Evolutionary conservation across 2,329 filamentous ascomycete species (phyloP), one percentile per base, ranked within the genome.

Genomic region (Calonectria crousiana): DNA sequence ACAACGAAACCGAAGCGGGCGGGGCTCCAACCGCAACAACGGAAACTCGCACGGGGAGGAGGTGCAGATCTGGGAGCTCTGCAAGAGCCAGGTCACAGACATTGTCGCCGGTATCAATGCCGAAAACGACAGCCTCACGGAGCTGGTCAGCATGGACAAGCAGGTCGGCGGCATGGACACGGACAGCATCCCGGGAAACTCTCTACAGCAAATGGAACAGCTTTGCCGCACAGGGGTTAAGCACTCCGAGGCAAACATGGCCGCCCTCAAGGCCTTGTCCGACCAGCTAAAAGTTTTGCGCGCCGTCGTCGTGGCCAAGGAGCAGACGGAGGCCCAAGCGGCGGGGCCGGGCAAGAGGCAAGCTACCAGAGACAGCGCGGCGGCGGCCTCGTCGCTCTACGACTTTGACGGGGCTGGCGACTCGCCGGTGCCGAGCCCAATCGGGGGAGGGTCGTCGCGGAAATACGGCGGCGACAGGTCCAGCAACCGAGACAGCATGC

Each of bases 401-500:
- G 85, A 86, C 56, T 87, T 89, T 76, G 87, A 88, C 44, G 85
- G 83, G 4, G 84, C 83, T 34, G 86, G 84, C 23, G 86, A 89
- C 74, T 88, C 85, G 10, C 86, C 87, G 5, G 84, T 88, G 6
- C 87, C 87, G 4, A 88, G 86, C 74, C 85, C 86, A 13, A 83
- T 86, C 26, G 84, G 82, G 41, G 81, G 74, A 67, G 69, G 71
- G 13, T 81, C 83, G 11, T 82, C 80, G 64, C 78, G 82, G 52
- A 86, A 86, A 67, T 82, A 84, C 44, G 84, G 84, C 44, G 84
- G 84, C 13, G 84, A 82, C 76, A 79, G 81, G 77, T 79, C 71
- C 74, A 87, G 84, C 74, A 85, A 86, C 36, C 82, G 83, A 34
- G 89, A 90, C 76, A 91, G 90, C 73, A 86, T 89, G 18, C 89